phyloP scores from a whole-genome alignment of 805 yeast genomes.

The Clavispora vitiphila region DNA sequence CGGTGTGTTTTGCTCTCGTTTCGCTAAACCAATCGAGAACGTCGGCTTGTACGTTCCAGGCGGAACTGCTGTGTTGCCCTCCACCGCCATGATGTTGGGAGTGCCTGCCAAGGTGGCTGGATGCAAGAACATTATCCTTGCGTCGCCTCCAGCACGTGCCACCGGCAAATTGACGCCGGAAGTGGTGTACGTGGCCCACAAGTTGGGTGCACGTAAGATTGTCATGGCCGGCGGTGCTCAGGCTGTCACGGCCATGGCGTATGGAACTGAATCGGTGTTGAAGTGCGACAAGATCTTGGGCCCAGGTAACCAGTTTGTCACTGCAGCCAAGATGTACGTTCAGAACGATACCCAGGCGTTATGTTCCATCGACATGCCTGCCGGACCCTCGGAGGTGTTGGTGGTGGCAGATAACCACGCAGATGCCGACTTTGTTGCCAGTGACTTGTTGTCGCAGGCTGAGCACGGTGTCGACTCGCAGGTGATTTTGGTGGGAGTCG shows the following conservation, averaged over 20 bases:
- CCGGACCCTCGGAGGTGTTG: conserved; percentile 97
- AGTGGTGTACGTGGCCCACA: conserved; percentile 94
- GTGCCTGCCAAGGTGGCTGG: conserved; percentile 99
- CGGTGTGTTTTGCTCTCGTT: conserved; percentile 91
- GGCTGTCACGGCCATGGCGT: conserved; percentile 98
- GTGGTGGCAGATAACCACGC: conserved; percentile 88
- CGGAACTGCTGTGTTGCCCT: conserved; percentile 97
- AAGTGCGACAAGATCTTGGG: conserved; percentile 97
- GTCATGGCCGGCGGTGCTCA: conserved; percentile 99
- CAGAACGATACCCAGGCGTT: conserved; percentile 93
- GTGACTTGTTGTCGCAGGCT: conserved; percentile 94
- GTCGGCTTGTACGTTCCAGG: conserved; percentile 98
- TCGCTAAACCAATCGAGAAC: conserved; percentile 88
- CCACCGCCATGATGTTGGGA: conserved; percentile 96
- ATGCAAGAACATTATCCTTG: conserved; percentile 84
- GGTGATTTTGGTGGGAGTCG: conserved; percentile 85
- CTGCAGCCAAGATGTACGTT: conserved; percentile 98
- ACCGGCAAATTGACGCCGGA: conserved; percentile 95
- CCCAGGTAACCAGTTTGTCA: conserved; percentile 98
- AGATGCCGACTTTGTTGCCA: conserved; percentile 95
- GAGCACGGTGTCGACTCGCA: conserved; percentile 99
- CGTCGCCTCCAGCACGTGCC: conserved; percentile 86
- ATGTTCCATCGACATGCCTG: conserved; percentile 98
- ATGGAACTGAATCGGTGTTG: conserved; percentile 89
- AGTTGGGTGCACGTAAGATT: conserved; percentile 85